phyloP scores from a whole-genome alignment of 495 filamentous ascomycete species.

The Pseudoneurospora amorphoporcata region DNA sequence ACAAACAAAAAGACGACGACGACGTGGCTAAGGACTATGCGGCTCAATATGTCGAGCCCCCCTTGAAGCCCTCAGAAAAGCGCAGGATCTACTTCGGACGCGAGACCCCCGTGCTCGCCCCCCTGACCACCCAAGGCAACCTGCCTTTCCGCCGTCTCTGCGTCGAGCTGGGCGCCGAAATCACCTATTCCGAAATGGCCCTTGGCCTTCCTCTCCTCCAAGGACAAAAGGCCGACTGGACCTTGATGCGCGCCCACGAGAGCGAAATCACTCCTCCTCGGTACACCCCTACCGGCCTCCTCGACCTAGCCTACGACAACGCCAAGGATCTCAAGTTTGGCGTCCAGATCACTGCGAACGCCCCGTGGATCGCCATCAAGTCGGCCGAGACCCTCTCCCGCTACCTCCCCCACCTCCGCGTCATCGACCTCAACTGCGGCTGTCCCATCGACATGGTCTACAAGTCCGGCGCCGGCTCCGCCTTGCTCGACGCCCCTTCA shows the following conservation, averaged over 20 bases:
- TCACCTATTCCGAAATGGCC: slow-evolving; percentile 98
- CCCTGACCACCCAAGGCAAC: slow-evolving; percentile 88
- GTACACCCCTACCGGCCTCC: slow-evolving; percentile 30
- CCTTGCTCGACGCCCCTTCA: slow-evolving; percentile 69
- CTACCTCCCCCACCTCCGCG: slow-evolving; percentile 68
- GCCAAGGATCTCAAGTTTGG: slow-evolving; percentile 77
- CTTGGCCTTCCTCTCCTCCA: slow-evolving; percentile 87
- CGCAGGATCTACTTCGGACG: slow-evolving; percentile 82
- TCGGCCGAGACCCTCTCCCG: slow-evolving; percentile 69
- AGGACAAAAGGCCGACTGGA: slow-evolving; percentile 86
- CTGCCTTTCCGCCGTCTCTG: slow-evolving; percentile 93
- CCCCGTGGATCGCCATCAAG: slow-evolving; percentile 78
- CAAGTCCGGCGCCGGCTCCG: slow-evolving; percentile 80
- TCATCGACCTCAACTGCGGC: slow-evolving; percentile 92
- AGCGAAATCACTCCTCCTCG: slow-evolving; percentile 62
- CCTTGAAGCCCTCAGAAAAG: slow-evolving; percentile 86
- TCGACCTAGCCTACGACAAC: slow-evolving; percentile 69
- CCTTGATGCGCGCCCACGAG: slow-evolving; percentile 80
- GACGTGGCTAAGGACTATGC: slow-evolving; percentile 54
- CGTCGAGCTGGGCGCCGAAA: slow-evolving; percentile 73
- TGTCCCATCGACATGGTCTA: slow-evolving; percentile 93
- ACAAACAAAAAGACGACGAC: slow-evolving; percentile 33
- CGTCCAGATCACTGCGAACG: slow-evolving; percentile 82
- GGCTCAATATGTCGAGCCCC: slow-evolving; percentile 72
- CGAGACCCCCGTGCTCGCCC: slow-evolving; percentile 85